phyloP scores from a whole-genome alignment of 2,329 filamentous ascomycete genomes.

The Xylariaceae sp. region DNA sequence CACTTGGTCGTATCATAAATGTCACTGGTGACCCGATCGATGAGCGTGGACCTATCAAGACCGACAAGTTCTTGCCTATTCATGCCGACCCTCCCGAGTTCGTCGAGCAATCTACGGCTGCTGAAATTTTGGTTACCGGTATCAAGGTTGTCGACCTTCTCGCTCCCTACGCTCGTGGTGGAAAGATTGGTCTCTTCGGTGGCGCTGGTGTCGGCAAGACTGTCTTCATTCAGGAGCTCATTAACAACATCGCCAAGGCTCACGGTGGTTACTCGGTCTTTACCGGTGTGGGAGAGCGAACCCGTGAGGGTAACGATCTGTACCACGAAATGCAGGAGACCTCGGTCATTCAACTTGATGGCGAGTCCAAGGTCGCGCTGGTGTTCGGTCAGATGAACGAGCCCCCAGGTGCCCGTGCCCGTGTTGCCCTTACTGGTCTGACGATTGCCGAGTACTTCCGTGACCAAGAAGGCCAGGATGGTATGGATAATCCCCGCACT shows the following conservation, averaged over 20 bases:
- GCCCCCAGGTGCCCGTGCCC: constrained; percentile 98
- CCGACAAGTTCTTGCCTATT: constrained; percentile 83
- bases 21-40: constrained; percentile 99
- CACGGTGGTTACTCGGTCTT: constrained; percentile 99
- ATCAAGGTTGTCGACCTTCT: constrained; percentile 99
- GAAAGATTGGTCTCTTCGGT: constrained; percentile 99
- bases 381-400: constrained; percentile 99
- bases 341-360: constrained; percentile 97
- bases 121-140: constrained; percentile 96
- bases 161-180: constrained; percentile 99
- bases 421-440: constrained; percentile 94
- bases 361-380: constrained; percentile 98
- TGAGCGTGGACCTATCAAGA: constrained; percentile 97
- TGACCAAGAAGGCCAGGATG: constrained; percentile 79
- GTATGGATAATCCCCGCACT: constrained; percentile 47
- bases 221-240: constrained; percentile 99
- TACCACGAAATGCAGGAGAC: constrained; percentile 99
- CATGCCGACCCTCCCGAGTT: constrained; percentile 93
- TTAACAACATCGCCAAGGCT: constrained; percentile 99
- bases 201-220: constrained; percentile 99
- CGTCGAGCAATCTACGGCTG: constrained; percentile 92
- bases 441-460: constrained; percentile 85
- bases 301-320: constrained; percentile 99
- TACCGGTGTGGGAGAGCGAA: constrained; percentile 99
- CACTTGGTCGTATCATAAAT: constrained; percentile 99